Percentiles rank a stretch among this genome's conserved stretches.
Evolutionary conservation across 306 rosid genomes (phyloP).

Genomic region (Luffa aegyptiaca): DNA sequence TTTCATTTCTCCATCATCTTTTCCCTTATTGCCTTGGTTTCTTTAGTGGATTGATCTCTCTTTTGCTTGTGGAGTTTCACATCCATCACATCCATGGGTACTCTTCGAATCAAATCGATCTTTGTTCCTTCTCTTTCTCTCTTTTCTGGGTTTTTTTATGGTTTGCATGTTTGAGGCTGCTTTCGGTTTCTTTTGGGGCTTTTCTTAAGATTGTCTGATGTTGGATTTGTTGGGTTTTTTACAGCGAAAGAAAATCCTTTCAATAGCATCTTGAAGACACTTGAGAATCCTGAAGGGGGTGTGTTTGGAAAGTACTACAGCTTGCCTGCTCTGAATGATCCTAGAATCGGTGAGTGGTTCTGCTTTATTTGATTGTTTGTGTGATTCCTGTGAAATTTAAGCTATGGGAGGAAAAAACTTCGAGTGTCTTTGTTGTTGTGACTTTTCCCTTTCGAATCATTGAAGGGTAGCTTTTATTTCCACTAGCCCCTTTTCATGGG

Average conservation of each 20-base stretch:
- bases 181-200: not conserved
- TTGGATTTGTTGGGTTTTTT: constrained; percentile 3
- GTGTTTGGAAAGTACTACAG: constrained; percentile 85
- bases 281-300: constrained; percentile 73
- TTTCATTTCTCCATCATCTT: not conserved
- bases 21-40: not conserved
- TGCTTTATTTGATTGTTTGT: not conserved
- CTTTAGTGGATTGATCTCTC: not conserved
- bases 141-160: not conserved
- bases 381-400: constrained; percentile 11
- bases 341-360: constrained; percentile 57
- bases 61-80: not conserved
- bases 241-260: constrained; percentile 63
- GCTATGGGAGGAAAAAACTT: not conserved
- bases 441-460: constrained; percentile 1
- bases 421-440: not conserved
- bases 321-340: constrained; percentile 84
- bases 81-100: constrained; percentile 6
- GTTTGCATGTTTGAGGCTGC: not conserved
- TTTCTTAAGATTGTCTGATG: not conserved
- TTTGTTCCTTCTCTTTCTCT: not conserved
- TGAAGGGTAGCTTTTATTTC: not conserved
- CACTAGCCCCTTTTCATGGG: not conserved
- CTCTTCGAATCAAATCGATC: not conserved
- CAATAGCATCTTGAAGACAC: constrained; percentile 49